These are phyloP conservation scores for Aspergillus fischeri DNA, from an alignment of 2,329 filamentous ascomycete genomes.

Conservation along the genomic window DNA sequence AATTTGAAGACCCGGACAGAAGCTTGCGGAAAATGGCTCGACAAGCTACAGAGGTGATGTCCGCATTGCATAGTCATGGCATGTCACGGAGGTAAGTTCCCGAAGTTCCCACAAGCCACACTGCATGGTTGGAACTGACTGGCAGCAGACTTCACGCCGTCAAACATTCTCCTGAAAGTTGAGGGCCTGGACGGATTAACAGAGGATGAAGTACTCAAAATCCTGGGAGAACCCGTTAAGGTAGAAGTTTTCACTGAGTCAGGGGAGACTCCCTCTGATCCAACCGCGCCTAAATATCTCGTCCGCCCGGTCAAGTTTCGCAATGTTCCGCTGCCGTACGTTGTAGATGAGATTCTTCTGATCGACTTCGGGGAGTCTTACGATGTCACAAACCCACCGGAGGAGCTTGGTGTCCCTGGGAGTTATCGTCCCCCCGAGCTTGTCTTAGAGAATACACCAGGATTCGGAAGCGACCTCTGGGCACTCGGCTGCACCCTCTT, in stretches of 20 bases:
- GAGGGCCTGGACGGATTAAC: not conserved
- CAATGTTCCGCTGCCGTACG: not conserved
- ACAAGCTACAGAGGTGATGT: not conserved
- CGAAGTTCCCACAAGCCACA: not conserved
- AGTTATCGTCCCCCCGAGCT: not conserved
- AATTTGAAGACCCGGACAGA: not conserved
- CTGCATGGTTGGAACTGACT: not conserved
- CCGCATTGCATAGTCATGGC: not conserved
- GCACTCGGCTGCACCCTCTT: slow-evolving; percentile 2
- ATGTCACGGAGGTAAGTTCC: not conserved
- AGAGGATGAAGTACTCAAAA: not conserved
- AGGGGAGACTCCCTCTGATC: not conserved
- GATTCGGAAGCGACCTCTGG: not conserved
- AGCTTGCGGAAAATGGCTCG: not conserved
- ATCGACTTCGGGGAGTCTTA: slow-evolving; percentile 1
- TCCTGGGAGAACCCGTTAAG: not conserved
- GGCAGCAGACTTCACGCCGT: not conserved
- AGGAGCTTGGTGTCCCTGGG: not conserved
- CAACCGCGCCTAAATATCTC: not conserved
- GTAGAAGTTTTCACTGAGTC: not conserved
- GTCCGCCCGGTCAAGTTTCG: not conserved
- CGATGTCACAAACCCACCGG: not conserved
- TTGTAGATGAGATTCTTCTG: not conserved
- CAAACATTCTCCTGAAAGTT: slow-evolving; percentile 2
- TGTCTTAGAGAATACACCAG: not conserved